Evolutionary conservation across 805 yeast species (phyloP), one percentile per base, ranked within the genome.

Genomic region (Ogataea nonfermentans): DNA sequence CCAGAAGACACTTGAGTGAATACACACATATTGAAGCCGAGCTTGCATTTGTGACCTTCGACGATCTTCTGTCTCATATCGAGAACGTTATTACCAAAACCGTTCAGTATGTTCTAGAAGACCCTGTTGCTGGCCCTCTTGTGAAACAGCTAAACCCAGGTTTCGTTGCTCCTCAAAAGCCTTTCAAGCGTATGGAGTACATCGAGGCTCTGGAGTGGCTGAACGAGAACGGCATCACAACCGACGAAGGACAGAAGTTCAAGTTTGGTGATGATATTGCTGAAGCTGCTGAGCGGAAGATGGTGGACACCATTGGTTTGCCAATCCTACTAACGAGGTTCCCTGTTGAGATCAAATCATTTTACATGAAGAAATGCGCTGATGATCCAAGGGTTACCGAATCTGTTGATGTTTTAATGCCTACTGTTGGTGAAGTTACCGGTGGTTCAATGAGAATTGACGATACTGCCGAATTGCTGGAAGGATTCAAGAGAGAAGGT

Each of bases 371-470:
- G 70, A 87, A 81, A 66, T 87, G 95, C 67, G 60, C 64, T 6
- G 96, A 88, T 57, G 98, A 91, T 60, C 83, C 82, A 44, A 78
- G 96, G 59, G 97, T 93, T 57, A 93, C 99, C 41, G 99, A 95
- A 69, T 86, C 96, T 36, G 99, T 93, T 31, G 99, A 93, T 67
- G 96, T 93, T 25, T 75, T 93, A 62, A 90, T 93, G 96, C 99
- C 99, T 56, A 91, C 87, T 55, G 99, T 93, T 43, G 99, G 99
- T 63, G 99, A 93, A 70, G 84, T 93, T 58, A 87, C 95, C 32
- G 99, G 99, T 66, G 99, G 99, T 44, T 91, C 98, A 33, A 93
- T 93, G 99, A 90, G 99, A 78, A 89, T 88, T 51, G 79, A 75
- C 48, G 78, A 79, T 56, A 68, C 75, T 44, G 88, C 87, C 30